Percentiles rank a stretch among this genome's conserved stretches.
These are phyloP conservation scores for Celoporthe dispersa DNA, from an alignment of 2,329 filamentous ascomycete genomes.

Conservation along the genomic window DNA sequence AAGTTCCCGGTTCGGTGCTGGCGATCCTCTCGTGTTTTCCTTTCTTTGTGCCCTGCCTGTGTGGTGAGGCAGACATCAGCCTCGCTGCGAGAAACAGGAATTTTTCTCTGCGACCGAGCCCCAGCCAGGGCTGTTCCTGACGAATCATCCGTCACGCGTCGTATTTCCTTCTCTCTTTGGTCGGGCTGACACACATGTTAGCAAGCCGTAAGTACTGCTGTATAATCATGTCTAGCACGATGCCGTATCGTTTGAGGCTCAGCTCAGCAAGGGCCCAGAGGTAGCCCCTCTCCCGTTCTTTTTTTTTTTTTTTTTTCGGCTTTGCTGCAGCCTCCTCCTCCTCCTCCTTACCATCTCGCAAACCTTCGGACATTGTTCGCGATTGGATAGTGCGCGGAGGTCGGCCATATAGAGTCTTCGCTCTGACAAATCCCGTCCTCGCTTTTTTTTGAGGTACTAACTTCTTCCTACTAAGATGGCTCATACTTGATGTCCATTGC, in stretches of 20 bases:
- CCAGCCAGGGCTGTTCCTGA: no score
- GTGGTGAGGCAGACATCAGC: neutral
- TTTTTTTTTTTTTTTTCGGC: no score
- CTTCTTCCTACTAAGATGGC: neutral
- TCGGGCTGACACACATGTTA: neutral
- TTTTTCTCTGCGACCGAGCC: neutral
- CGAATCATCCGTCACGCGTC: neutral
- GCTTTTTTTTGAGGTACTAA: no score
- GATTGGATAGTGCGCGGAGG: neutral
- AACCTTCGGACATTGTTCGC: neutral
- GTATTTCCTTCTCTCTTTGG: neutral
- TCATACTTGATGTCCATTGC: neutral
- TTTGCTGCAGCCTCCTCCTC: neutral
- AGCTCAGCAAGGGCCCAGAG: neutral
- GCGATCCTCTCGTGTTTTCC: neutral
- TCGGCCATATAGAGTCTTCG: neutral
- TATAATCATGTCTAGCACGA: neutral
- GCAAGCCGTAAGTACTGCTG: neutral
- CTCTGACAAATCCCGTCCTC: neutral
- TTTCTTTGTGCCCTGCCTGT: neutral
- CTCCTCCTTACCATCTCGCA: neutral
- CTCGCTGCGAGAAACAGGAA: neutral
- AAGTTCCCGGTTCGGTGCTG: neutral
- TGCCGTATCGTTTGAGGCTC: neutral
- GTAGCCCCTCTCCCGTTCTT: neutral